Conservation (phyloP, 495 filamentous ascomycete species). For the Hypoxylon intermedium region DNA sequence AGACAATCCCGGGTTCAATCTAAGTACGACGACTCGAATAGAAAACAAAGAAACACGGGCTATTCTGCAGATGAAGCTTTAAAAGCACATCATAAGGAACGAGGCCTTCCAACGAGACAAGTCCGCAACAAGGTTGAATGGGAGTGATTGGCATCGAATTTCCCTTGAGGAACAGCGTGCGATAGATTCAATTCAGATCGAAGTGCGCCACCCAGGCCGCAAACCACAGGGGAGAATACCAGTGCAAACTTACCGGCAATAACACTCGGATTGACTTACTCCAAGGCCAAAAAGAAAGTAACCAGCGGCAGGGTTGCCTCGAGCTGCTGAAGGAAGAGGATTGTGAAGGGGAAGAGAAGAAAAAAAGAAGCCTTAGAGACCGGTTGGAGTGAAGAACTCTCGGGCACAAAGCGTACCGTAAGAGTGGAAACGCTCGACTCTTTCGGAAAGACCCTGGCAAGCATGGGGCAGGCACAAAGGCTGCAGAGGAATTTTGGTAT, state of each 20-base stretch:
- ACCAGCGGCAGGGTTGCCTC: constrained; percentile 32
- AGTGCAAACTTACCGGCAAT: constrained; percentile 32
- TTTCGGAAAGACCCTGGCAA: constrained; percentile 38
- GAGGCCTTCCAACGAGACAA: background rate
- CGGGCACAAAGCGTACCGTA: constrained; percentile 32
- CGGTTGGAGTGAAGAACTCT: constrained; percentile 24
- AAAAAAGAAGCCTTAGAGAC: constrained; percentile 33
- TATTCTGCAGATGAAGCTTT: background rate
- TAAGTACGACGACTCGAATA: background rate
- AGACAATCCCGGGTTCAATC: constrained; percentile 5
- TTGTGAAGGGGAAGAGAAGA: constrained; percentile 26
- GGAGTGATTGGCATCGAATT: constrained; percentile 21
- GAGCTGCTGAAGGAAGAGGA: constrained; percentile 37
- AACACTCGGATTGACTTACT: constrained; percentile 35
- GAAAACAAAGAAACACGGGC: background rate
- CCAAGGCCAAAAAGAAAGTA: constrained; percentile 42
- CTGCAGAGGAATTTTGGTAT: constrained; percentile 14
- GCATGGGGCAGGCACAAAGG: constrained; percentile 16
- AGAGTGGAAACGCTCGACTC: constrained; percentile 25
- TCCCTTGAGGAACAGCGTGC: constrained; percentile 4
- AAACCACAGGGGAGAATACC: constrained; percentile 1
- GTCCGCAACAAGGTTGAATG: constrained; percentile 5
- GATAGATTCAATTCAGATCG: constrained; percentile 9
- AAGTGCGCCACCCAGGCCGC: constrained; percentile 7
- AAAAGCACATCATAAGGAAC: background rate